Percentiles rank a stretch among this genome's conserved stretches.
Evolutionary conservation across 2,329 filamentous ascomycete species (phyloP).

Genomic region (Ophiocordyceps camponoti-rufipedis): DNA sequence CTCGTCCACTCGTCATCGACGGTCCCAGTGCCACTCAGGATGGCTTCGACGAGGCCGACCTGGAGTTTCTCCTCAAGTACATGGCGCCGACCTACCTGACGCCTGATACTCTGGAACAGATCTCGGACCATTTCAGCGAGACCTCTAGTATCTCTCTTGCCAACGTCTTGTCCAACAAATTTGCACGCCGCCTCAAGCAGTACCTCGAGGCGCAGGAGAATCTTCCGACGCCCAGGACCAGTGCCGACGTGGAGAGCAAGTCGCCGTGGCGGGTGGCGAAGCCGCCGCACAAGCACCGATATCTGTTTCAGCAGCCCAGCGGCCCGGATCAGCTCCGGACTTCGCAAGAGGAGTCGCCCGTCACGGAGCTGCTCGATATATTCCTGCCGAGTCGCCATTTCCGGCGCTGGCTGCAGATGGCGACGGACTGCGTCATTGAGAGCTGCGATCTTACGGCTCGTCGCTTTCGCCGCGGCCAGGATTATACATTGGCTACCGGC

Average conservation of each 20-base stretch:
- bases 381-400: slow-evolving; percentile 76
- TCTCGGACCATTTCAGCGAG: slow-evolving; percentile 63
- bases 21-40: slow-evolving; percentile 26
- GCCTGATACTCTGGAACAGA: slow-evolving; percentile 72
- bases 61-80: slow-evolving; percentile 82
- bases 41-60: slow-evolving; percentile 55
- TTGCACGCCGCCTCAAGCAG: slow-evolving; percentile 49
- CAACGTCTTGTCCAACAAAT: slow-evolving; percentile 61
- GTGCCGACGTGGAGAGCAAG: slow-evolving; percentile 36
- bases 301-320: slow-evolving; percentile 54
- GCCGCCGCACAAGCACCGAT: slow-evolving; percentile 92
- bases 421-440: slow-evolving; percentile 57
- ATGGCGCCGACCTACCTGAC: slow-evolving; percentile 81
- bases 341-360: slow-evolving; percentile 30
- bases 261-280: slow-evolving; percentile 57
- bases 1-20: slow-evolving; percentile 32
- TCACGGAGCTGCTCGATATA: slow-evolving; percentile 63
- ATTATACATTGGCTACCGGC: slow-evolving; percentile 85
- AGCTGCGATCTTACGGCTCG: slow-evolving; percentile 66
- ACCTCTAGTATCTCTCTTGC: slow-evolving; percentile 71
- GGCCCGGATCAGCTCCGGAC: slow-evolving; percentile 17
- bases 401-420: slow-evolving; percentile 71
- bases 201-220: slow-evolving; percentile 52
- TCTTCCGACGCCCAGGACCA: slow-evolving; percentile 23
- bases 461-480: slow-evolving; percentile 68